Evolutionary conservation across 352 stramenopile species (phyloP).

Genomic region (Phytophthora gonapodyides): DNA sequence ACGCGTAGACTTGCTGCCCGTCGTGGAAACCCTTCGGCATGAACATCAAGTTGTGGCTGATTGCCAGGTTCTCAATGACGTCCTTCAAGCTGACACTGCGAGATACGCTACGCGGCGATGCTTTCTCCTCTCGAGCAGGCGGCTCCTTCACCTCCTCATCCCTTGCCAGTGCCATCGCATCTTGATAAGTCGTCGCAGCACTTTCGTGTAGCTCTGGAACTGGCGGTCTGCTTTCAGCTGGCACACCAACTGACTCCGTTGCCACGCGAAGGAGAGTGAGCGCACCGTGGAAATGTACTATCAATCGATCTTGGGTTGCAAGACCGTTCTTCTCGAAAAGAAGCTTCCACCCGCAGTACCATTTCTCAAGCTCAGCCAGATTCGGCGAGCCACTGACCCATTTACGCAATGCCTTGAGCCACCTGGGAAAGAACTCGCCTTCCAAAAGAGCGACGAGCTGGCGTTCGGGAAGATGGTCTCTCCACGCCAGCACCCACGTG

Average conservation of each 20-base stretch:
- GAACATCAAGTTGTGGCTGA: constrained; percentile 81
- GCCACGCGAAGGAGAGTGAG: constrained; percentile 71
- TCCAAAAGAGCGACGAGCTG: constrained; percentile 87
- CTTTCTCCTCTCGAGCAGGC: constrained; percentile 23
- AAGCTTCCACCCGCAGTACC: constrained; percentile 87
- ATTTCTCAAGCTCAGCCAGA: constrained; percentile 73
- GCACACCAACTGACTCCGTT: constrained; percentile 21
- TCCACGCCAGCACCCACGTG: constrained; percentile 79
- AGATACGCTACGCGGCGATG: constrained; percentile 33
- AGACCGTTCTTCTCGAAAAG: constrained; percentile 76
- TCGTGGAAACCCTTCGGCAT: constrained; percentile 78
- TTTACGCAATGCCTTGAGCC: constrained; percentile 80
- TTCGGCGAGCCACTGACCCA: constrained; percentile 66
- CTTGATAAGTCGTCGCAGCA: constrained; percentile 70
- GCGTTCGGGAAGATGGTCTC: constrained; percentile 59
- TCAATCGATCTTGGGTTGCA: constrained; percentile 56
- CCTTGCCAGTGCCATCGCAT: constrained; percentile 65
- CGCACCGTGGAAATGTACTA: constrained; percentile 80
- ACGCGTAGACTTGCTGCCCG: constrained; percentile 79
- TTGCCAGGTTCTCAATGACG: constrained; percentile 82
- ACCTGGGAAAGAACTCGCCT: constrained; percentile 92
- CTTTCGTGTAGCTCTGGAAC: constrained; percentile 59
- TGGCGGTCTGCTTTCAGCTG: constrained; percentile 16
- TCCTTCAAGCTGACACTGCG: constrained; percentile 78
- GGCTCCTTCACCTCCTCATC: constrained; percentile 34